phyloP scores from a whole-genome alignment of 2,329 filamentous ascomycete genomes.

The Neocucurbitaria cava region DNA sequence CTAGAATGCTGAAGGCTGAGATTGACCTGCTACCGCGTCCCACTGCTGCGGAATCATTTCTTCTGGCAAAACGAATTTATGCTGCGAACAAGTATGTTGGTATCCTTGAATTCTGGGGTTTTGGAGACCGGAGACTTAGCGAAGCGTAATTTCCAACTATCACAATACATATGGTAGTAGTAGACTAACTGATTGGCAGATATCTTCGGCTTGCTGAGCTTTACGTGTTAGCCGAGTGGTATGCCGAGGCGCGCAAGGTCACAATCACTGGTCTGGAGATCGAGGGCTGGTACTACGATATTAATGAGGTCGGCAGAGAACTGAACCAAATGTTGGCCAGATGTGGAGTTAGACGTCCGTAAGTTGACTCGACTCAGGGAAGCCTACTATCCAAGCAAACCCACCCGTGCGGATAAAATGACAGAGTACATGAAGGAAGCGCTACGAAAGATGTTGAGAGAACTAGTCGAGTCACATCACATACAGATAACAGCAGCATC shows the following conservation, averaged over 20 bases:
- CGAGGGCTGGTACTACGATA: too few species aligned
- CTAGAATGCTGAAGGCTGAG: not conserved
- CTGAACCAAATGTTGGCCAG: too few species aligned
- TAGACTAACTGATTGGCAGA: not conserved
- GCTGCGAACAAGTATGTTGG: not conserved
- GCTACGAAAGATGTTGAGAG: too few species aligned
- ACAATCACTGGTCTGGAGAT: not conserved
- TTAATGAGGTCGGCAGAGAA: too few species aligned
- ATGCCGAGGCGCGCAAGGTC: not conserved
- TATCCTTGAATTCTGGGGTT: not conserved
- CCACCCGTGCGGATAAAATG: too few species aligned
- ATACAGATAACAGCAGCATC: too few species aligned
- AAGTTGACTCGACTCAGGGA: too few species aligned
- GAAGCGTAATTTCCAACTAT: not conserved
- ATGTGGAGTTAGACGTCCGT: too few species aligned
- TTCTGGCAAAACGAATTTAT: not conserved
- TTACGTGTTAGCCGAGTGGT: not conserved
- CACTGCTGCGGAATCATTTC: not conserved
- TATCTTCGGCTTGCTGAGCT: not conserved
- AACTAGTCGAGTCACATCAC: too few species aligned
- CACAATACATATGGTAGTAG: not conserved
- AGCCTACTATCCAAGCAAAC: too few species aligned
- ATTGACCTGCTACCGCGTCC: not conserved
- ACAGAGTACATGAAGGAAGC: too few species aligned
- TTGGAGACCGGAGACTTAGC: not conserved